Conservation (phyloP, 169 alveolate genomes). For the Perkinsus chesapeaki region DNA sequence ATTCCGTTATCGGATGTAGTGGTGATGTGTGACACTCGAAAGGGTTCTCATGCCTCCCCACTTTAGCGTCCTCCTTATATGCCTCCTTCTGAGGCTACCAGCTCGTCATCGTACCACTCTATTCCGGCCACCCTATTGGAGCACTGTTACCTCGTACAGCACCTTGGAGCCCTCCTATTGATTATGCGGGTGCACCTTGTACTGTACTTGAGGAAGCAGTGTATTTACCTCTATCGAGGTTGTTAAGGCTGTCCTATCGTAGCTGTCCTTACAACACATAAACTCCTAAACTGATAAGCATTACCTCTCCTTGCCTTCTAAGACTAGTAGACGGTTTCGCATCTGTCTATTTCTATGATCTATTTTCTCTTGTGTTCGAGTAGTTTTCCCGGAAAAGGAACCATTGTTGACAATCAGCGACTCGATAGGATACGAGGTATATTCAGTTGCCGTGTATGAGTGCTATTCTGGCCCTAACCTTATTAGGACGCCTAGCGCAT, state of each 20-base stretch:
- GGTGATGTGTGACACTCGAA: background rate
- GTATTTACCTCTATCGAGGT: background rate
- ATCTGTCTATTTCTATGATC: background rate
- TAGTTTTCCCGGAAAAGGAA: too few species aligned
- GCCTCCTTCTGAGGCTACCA: background rate
- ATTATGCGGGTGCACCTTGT: too few species aligned
- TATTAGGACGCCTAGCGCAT: too few species aligned
- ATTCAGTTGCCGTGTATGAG: too few species aligned
- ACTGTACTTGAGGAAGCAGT: too few species aligned
- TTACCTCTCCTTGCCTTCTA: too few species aligned
- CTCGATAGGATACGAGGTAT: too few species aligned
- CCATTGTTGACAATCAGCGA: too few species aligned
- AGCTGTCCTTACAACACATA: background rate
- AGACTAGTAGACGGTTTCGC: too few species aligned
- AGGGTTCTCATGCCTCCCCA: background rate
- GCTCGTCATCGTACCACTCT: background rate
- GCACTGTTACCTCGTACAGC: background rate
- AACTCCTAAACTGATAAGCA: constrained; percentile 2
- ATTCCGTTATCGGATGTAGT: background rate
- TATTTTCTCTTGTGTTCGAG: background rate
- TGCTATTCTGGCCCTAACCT: too few species aligned
- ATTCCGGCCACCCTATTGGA: background rate
- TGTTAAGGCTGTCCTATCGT: background rate
- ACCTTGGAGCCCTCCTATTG: too few species aligned
- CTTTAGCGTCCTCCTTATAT: background rate